Conservation (phyloP, 1,284 basidiomycete species). For the Cryptococcus floricola region DNA sequence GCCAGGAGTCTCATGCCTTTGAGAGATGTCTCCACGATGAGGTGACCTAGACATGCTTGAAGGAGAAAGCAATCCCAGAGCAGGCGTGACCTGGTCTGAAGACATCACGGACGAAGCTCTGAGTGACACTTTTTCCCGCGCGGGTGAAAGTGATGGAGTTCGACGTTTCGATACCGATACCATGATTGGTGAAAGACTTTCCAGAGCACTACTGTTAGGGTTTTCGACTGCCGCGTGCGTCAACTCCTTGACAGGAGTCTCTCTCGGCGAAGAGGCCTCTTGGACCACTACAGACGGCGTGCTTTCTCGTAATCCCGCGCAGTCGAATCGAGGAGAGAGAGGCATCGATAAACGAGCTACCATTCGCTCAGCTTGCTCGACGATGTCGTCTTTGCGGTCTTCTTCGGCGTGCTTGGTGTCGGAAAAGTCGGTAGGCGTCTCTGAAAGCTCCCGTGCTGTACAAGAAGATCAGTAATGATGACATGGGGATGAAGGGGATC, state of each 20-base stretch:
- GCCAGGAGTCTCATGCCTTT: too few species aligned
- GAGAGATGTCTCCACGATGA: too few species aligned
- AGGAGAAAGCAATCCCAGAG: too few species aligned
- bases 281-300: neutral
- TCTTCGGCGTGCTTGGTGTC: neutral
- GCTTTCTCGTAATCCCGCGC: neutral
- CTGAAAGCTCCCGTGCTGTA: too few species aligned
- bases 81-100: too few species aligned
- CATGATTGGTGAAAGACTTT: neutral
- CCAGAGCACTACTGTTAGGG: neutral
- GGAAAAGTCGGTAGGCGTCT: too few species aligned
- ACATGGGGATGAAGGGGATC: neutral
- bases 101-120: too few species aligned
- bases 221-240: too few species aligned
- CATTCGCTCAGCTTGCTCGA: neutral
- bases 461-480: conserved; percentile 1
- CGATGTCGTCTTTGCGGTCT: neutral
- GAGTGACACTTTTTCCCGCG: too few species aligned
- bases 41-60: too few species aligned
- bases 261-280: neutral
- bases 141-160: too few species aligned
- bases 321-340: neutral
- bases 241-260: neutral
- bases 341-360: neutral
- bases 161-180: neutral